phyloP scores from a whole-genome alignment of 2,329 filamentous ascomycete genomes.

The Macrophomina phaseolina region DNA sequence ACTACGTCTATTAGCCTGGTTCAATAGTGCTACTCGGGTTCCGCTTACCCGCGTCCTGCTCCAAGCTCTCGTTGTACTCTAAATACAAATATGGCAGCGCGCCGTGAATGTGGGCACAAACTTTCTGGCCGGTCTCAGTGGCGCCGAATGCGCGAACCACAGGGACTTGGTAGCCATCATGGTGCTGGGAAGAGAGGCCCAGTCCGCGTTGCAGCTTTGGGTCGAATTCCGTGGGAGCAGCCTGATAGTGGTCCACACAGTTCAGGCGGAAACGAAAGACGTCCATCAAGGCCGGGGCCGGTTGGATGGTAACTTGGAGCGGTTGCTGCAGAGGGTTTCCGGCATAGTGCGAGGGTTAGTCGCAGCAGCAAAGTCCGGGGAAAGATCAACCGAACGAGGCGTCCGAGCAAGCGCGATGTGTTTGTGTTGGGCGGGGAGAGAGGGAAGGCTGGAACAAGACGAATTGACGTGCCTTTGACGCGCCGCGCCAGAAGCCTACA shows the following conservation, averaged over 20 bases:
- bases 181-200: slow-evolving; percentile 59
- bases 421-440: slow-evolving; percentile 13
- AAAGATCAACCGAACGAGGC: not conserved
- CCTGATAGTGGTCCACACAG: slow-evolving; percentile 94
- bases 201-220: slow-evolving; percentile 74
- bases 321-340: not conserved
- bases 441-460: slow-evolving; percentile 6
- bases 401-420: slow-evolving; percentile 3
- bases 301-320: not conserved
- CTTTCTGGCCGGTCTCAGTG: slow-evolving; percentile 92
- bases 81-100: slow-evolving; percentile 96
- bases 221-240: slow-evolving; percentile 77
- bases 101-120: slow-evolving; percentile 94
- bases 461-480: slow-evolving; percentile 23
- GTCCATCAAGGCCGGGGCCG: slow-evolving; percentile 59
- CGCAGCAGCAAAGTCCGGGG: not conserved
- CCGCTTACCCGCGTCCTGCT: slow-evolving; percentile 68
- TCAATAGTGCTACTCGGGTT: slow-evolving; percentile 4
- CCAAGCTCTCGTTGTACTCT: slow-evolving; percentile 76
- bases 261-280: slow-evolving; percentile 90
- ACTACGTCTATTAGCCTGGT: slow-evolving; percentile 57
- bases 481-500: not conserved
- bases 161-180: slow-evolving; percentile 75
- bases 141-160: slow-evolving; percentile 90
- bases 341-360: slow-evolving; percentile 7